Evolutionary conservation across 805 yeast species (phyloP).

Genomic region (Isabelozyma pseudorhagii): DNA sequence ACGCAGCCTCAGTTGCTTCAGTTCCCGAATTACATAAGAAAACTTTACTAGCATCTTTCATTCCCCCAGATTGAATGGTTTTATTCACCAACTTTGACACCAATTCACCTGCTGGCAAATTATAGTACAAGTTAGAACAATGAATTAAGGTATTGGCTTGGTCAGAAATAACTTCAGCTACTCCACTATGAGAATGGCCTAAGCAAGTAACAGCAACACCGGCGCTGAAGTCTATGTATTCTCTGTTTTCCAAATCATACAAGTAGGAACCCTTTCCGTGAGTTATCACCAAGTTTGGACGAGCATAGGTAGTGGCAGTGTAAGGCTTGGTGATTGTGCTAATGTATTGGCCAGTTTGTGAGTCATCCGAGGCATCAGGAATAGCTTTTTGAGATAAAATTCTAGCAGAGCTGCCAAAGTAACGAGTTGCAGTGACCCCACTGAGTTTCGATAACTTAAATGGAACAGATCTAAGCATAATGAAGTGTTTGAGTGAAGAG

Average conservation of each 20-base stretch:
- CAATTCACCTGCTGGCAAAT: slow-evolving; percentile 78
- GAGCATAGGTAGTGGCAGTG: slow-evolving; percentile 74
- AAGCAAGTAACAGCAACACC: slow-evolving; percentile 97
- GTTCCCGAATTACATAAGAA: slow-evolving; percentile 60
- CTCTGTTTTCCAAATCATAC: slow-evolving; percentile 74
- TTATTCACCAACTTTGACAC: slow-evolving; percentile 66
- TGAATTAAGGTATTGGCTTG: slow-evolving; percentile 78
- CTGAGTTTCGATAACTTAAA: not conserved
- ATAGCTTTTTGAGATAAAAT: slow-evolving; percentile 10
- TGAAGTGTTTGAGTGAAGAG: not conserved
- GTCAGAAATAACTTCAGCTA: slow-evolving; percentile 65
- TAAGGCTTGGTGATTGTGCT: slow-evolving; percentile 46
- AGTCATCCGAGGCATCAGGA: slow-evolving; percentile 26
- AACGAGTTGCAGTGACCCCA: not conserved
- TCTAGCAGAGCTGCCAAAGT: not conserved
- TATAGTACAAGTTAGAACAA: slow-evolving; percentile 81
- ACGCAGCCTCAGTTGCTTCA: slow-evolving; percentile 58
- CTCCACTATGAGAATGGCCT: slow-evolving; percentile 80
- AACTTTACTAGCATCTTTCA: slow-evolving; percentile 75
- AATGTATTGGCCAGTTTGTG: slow-evolving; percentile 40
- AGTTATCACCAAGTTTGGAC: slow-evolving; percentile 73
- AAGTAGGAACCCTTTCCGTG: slow-evolving; percentile 80
- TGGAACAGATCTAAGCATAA: slow-evolving; percentile 10
- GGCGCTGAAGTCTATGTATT: slow-evolving; percentile 87
- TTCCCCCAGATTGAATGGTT: slow-evolving; percentile 73